Evolutionary conservation across 2,329 filamentous ascomycete species (phyloP).

Genomic region (Thyridium curvatum): DNA sequence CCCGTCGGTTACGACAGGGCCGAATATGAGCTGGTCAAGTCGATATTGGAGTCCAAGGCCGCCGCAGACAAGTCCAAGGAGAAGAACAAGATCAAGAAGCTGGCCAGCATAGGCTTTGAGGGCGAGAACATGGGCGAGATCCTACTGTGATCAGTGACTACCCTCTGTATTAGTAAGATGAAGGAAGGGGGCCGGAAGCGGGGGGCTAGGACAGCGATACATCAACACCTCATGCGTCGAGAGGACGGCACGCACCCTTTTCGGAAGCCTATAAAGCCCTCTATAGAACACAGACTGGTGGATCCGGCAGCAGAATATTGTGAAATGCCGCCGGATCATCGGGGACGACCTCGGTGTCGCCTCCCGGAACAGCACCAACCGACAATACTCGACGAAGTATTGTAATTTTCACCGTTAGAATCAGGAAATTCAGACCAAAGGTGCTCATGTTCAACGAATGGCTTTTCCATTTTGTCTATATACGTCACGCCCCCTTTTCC

Average conservation of each 20-base stretch:
- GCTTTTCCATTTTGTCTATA: constrained; percentile 5
- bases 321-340: constrained; percentile 43
- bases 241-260: too few species aligned
- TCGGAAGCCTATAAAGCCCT: too few species aligned
- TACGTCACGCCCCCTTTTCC: neutral
- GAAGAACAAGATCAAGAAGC: constrained; percentile 63
- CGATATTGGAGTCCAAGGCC: constrained; percentile 67
- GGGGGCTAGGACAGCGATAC: too few species aligned
- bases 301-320: constrained; percentile 52
- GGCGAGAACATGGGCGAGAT: constrained; percentile 75
- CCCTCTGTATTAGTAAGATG: neutral
- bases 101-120: constrained; percentile 78
- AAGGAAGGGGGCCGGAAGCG: constrained; percentile 1
- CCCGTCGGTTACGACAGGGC: constrained; percentile 58
- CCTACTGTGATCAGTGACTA: constrained; percentile 45
- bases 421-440: constrained; percentile 1
- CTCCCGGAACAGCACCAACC: too few species aligned
- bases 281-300: constrained; percentile 1
- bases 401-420: too few species aligned
- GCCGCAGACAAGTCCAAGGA: constrained; percentile 63
- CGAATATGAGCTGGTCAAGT: constrained; percentile 47
- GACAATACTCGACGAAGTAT: too few species aligned
- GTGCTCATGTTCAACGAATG: too few species aligned
- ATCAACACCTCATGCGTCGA: neutral
- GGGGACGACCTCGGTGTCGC: too few species aligned